A percentile compares a stretch with the other conserved stretches of the same genome.
Conservation (phyloP, 2,329 filamentous ascomycete genomes). For the Trichophyton verrucosum region DNA sequence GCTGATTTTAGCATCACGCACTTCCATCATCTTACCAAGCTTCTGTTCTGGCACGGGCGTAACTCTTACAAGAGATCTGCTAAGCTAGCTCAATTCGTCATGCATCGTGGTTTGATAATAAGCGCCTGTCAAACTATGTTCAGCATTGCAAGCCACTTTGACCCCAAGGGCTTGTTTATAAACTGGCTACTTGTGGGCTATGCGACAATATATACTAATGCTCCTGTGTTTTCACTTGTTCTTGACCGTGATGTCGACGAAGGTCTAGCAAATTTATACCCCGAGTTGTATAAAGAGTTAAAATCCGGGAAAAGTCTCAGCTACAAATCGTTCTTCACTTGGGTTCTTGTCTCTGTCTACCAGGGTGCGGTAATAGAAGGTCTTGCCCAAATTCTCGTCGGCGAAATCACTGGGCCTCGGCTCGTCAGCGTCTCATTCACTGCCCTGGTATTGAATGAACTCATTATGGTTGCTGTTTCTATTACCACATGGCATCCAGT, state of each 20-base stretch:
- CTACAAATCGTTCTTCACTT: constrained; percentile 91
- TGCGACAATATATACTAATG: constrained; percentile 88
- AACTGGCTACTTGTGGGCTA: constrained; percentile 97
- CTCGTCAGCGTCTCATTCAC: constrained; percentile 93
- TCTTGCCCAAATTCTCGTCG: constrained; percentile 76
- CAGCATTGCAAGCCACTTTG: constrained; percentile 81
- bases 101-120: constrained; percentile 91
- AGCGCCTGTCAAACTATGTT: constrained; percentile 95
- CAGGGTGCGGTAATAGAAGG: constrained; percentile 93
- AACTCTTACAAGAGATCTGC: constrained; percentile 95
- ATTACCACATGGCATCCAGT: constrained; percentile 94
- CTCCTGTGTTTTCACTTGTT: constrained; percentile 83
- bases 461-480: constrained; percentile 93
- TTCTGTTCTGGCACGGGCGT: constrained; percentile 96
- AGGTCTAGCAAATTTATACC: constrained; percentile 83
- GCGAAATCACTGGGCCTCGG: constrained; percentile 49
- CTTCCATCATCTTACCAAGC: constrained; percentile 86
- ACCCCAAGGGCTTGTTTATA: constrained; percentile 87
- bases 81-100: constrained; percentile 95
- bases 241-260: constrained; percentile 94
- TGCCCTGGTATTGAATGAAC: constrained; percentile 81
- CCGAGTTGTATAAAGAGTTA: constrained; percentile 95
- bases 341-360: constrained; percentile 90
- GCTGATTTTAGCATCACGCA: constrained; percentile 96
- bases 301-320: constrained; percentile 74